Percentiles rank a stretch among this genome's conserved stretches.
phyloP scores from a whole-genome alignment of 2,329 filamentous ascomycete genomes.

The Fusarium secorum region DNA sequence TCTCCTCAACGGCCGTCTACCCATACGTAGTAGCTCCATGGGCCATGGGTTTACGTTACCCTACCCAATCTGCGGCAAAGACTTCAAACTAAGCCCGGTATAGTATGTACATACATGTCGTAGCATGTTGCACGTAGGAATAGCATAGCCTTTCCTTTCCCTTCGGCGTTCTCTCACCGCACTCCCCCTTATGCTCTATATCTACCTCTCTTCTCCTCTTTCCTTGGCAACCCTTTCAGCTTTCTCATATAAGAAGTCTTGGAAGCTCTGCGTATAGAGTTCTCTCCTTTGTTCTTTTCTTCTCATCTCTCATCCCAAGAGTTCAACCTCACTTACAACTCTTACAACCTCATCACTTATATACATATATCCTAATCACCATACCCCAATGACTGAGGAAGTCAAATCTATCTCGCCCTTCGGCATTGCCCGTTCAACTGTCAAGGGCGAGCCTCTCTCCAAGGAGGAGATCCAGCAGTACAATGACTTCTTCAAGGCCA shows the following conservation, averaged over 20 bases:
- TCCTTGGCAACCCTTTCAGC: constrained; percentile 21
- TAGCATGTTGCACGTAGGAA: constrained; percentile 4
- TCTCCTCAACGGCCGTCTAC: constrained; percentile 33
- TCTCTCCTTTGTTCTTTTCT: constrained; percentile 17
- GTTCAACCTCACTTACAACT: constrained; percentile 27
- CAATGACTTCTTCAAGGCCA: constrained; percentile 77
- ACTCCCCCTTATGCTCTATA: constrained; percentile 30
- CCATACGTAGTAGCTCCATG: constrained; percentile 25
- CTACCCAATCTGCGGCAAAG: constrained; percentile 25
- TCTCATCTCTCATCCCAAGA: constrained; percentile 39
- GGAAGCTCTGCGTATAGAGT: constrained; percentile 5
- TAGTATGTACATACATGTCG: neutral
- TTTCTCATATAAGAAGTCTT: constrained; percentile 39
- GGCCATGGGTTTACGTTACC: constrained; percentile 16
- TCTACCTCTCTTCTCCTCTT: constrained; percentile 21
- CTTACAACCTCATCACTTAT: constrained; percentile 22
- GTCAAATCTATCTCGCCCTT: constrained; percentile 68
- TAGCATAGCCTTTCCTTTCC: constrained; percentile 5
- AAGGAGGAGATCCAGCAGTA: constrained; percentile 72
- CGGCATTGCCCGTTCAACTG: constrained; percentile 70
- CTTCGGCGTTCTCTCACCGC: constrained; percentile 23
- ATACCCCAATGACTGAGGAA: constrained; percentile 47
- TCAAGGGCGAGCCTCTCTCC: constrained; percentile 68
- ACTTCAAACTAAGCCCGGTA: constrained; percentile 17
- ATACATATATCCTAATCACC: constrained; percentile 11